Base-by-base conservation (phyloP, 768 basidiomycete species). In the Serendipita sp. region DNA sequence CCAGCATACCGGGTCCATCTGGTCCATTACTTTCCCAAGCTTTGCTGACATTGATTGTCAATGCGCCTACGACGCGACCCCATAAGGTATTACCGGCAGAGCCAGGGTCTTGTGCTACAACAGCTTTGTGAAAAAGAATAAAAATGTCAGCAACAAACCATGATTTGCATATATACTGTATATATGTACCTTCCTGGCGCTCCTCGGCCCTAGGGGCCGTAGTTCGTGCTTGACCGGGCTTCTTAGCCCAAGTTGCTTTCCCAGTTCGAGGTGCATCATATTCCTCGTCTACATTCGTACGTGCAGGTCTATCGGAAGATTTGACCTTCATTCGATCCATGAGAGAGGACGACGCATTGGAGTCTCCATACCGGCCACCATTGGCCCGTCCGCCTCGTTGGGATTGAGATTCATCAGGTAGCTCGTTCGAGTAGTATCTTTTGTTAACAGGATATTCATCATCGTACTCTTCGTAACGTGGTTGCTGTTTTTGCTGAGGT, bases 1-100 rank as follows among this genome's bases (percentile, higher is more conserved):
- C 11, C 63, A 32, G 36, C 69, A 67, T 67, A 78, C 80, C 78
- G 79, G 81, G 81, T 30, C 79, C 80, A 41, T 75, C 70, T 63
- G 71, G 71, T 16, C 74, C 71, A 18, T 71, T 68, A 8, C 74
- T 67, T 32, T 79, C 74, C 81, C 81, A 83, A 30, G 83, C 82
- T 69, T 81, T 80, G 70, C 78, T 78, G 2, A 85, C 81, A 69
- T 77, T 83, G 63, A 84, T 76, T 0, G 80, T 83, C 28, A 86
- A 73, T 3, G 72, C 76, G 66, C 75, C 78, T n/a, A 82, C 76
- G 7, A 85, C 80, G 44, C 78, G 78, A 65, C 75, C 78, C 85
- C 85, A 86, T 30, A 84, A 70, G 7, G 77, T 76, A 58, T 73
- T 72, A 7, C 80, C 81, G 68, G 77, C 73, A 44, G 74, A 76